phyloP scores from a whole-genome alignment of 352 stramenopile genomes.

The Phytopythium boreale region DNA sequence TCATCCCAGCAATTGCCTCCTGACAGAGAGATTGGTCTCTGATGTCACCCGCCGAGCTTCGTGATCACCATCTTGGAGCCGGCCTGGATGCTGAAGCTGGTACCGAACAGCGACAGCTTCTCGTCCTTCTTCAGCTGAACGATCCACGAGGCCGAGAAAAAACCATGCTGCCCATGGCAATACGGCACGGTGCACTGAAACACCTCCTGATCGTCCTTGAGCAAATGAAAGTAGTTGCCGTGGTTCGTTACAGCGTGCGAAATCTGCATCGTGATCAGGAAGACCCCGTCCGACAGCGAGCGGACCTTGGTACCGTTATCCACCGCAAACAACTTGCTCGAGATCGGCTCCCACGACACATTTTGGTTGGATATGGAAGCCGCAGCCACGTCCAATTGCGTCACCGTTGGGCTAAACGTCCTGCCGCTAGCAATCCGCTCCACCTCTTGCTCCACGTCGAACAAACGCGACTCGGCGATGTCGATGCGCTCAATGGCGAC shows the following conservation, averaged over 20 bases:
- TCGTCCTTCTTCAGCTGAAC: background rate
- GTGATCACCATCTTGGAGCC: background rate
- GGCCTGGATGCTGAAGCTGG: background rate
- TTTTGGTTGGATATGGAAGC: background rate
- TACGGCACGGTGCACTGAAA: background rate
- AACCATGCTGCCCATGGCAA: background rate
- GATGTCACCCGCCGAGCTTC: background rate
- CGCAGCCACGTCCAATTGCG: background rate
- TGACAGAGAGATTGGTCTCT: background rate
- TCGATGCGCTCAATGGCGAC: constrained; percentile 1
- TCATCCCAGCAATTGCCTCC: background rate
- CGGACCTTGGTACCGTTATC: background rate
- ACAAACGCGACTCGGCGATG: constrained; percentile 1
- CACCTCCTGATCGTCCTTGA: background rate
- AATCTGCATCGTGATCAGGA: background rate
- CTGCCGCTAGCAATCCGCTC: background rate
- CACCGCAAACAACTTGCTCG: background rate
- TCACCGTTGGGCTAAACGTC: background rate
- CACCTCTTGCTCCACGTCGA: constrained; percentile 2
- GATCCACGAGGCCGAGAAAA: background rate
- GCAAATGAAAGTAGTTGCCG: background rate
- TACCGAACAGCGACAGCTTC: background rate
- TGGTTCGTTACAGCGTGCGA: background rate
- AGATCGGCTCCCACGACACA: background rate
- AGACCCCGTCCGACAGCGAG: background rate